These are phyloP conservation scores for Acidomyces sp. DNA, from an alignment of 495 filamentous ascomycete species.

Conservation along the genomic window DNA sequence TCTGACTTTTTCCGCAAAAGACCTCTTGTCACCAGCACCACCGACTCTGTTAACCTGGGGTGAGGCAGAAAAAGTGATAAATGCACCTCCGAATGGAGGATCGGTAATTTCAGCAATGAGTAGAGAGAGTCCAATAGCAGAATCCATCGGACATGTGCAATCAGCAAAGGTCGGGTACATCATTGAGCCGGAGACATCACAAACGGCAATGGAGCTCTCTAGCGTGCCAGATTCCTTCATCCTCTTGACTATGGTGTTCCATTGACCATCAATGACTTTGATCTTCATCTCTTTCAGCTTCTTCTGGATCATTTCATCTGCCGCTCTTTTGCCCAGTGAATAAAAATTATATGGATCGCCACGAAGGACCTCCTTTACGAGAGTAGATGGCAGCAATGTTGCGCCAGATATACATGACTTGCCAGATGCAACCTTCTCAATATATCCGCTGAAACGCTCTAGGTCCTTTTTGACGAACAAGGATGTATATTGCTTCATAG, in stretches of 20 bases:
- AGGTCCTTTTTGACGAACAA: conserved; percentile 34
- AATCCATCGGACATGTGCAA: conserved; percentile 33
- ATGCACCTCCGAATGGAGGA: conserved; percentile 33
- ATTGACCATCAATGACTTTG: conserved; percentile 32
- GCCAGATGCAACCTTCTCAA: conserved; percentile 29
- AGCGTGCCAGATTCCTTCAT: conserved; percentile 35
- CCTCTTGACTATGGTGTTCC: conserved; percentile 36
- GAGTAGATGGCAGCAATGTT: conserved; percentile 30
- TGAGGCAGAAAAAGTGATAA: conserved; percentile 33
- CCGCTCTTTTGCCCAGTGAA: neutral
- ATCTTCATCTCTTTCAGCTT: conserved; percentile 12
- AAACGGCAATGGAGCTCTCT: conserved; percentile 33
- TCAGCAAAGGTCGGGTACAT: conserved; percentile 25
- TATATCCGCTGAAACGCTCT: conserved; percentile 31
- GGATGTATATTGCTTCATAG: conserved; percentile 34
- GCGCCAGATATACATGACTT: conserved; percentile 33
- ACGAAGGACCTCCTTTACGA: conserved; percentile 20
- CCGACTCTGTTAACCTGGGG: conserved; percentile 27
- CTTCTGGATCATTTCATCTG: conserved; percentile 9
- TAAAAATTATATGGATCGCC: too few species aligned
- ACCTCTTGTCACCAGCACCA: conserved; percentile 18
- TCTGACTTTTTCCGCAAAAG: conserved; percentile 26
- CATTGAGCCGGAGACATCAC: conserved; percentile 37
- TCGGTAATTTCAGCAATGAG: conserved; percentile 33
- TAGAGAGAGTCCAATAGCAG: conserved; percentile 35